Conservation (phyloP, 2,329 filamentous ascomycete genomes). For the Cladobotryum protrusum region DNA sequence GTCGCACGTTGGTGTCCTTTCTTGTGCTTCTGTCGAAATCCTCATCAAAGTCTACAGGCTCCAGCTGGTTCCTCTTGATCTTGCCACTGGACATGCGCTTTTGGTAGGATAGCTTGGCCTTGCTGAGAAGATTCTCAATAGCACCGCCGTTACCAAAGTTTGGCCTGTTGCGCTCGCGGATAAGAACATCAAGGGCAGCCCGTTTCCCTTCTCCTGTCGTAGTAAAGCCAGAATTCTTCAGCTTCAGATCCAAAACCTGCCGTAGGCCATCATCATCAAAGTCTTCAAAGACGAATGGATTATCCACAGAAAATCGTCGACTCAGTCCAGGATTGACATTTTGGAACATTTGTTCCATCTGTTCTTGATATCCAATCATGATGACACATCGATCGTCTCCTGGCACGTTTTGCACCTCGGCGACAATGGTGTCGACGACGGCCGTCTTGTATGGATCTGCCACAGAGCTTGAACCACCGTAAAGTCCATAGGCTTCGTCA, state of each 20-base stretch:
- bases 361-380: constrained; percentile 61
- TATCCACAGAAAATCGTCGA: constrained; percentile 57
- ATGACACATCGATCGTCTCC: constrained; percentile 69
- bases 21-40: constrained; percentile 44
- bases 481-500: constrained; percentile 71
- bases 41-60: constrained; percentile 70
- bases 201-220: constrained; percentile 45
- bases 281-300: constrained; percentile 64
- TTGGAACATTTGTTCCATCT: constrained; percentile 68
- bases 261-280: constrained; percentile 54
- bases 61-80: constrained; percentile 55
- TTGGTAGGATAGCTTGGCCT: constrained; percentile 42
- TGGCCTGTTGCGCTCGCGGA: constrained; percentile 53
- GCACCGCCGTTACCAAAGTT: constrained; percentile 74
- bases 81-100: constrained; percentile 18
- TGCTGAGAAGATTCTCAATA: constrained; percentile 58
- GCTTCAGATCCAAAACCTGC: constrained; percentile 56
- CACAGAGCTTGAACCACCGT: constrained; percentile 23
- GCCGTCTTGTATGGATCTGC: constrained; percentile 49
- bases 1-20: constrained; percentile 36
- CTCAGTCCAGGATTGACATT: constrained; percentile 65
- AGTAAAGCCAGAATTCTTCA: constrained; percentile 48
- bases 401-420: constrained; percentile 62
- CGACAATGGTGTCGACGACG: constrained; percentile 68
- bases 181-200: constrained; percentile 54